phyloP scores from a whole-genome alignment of 2,329 filamentous ascomycete species.

The Ophiognomonia clavigignenti-juglandacearum region DNA sequence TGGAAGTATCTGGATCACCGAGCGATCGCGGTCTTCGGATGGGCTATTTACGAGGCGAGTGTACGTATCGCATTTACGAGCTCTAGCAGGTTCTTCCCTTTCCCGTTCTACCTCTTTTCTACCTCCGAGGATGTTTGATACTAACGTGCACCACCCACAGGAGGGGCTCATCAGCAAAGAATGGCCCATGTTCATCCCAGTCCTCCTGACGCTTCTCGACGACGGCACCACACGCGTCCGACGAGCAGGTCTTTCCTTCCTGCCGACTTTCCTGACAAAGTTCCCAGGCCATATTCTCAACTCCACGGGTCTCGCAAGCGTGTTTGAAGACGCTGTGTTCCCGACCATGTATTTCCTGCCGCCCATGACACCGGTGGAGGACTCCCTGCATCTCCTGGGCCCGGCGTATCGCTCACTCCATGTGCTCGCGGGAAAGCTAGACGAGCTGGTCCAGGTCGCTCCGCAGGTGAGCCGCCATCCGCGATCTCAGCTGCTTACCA shows the following conservation, averaged over 20 bases:
- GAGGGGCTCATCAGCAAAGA: constrained; percentile 41
- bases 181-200: constrained; percentile 67
- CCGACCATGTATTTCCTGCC: constrained; percentile 75
- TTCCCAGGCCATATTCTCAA: constrained; percentile 49
- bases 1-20: constrained; percentile 56
- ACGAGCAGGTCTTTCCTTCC: constrained; percentile 48
- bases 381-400: constrained; percentile 60
- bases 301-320: constrained; percentile 58
- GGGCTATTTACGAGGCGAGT: constrained; percentile 50
- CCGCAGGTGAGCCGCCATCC: constrained; percentile 18
- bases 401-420: constrained; percentile 65
- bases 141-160: no score
- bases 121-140: no score
- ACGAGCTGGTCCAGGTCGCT: constrained; percentile 15
- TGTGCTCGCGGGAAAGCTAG: constrained; percentile 43
- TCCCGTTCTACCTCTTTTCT: no score
- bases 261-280: constrained; percentile 49
- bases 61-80: no score
- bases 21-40: constrained; percentile 53
- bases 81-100: no score
- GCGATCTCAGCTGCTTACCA: constrained; percentile 43
- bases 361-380: constrained; percentile 66
- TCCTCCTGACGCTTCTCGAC: constrained; percentile 64
- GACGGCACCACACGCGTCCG: constrained; percentile 52
- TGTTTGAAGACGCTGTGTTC: constrained; percentile 66